Base-by-base conservation (phyloP, 2,329 filamentous ascomycete species). In the Talaromyces sp. region DNA sequence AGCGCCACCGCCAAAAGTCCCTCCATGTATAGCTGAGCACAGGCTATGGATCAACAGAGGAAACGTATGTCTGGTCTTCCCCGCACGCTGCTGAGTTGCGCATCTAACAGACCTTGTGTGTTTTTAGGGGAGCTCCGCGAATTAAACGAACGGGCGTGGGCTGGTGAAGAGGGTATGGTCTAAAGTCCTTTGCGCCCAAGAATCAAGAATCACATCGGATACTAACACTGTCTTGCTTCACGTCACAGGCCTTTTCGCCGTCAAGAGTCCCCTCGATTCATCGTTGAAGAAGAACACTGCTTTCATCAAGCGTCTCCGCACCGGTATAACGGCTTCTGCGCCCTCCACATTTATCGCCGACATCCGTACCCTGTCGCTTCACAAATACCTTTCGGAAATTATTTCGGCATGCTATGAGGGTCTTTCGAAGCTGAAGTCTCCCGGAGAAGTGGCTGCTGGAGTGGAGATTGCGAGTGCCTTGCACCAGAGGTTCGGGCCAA, bases 241-340 rank as follows among this genome's bases (percentile, higher is more conserved):
- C 53, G 58, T 56, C 52, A 35, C 66, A 96, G 92, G 90, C 80
- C 79, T 96, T 64, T 91, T 96, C 71, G 78, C 85, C 58, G 87
- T 95, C 67, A 87, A 86, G 75, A 84, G 85, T 71, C 89, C 90
- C 31, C 88, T 98, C 71, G 93, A 98, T 76, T 96, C 93, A 57
- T 95, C 93, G 56, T 83, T 98, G 75, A 97, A 96, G 80, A 98
- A 97, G 81, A 98, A 98, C 70, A 98, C 93, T 4, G 92, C 93
- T 66, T 97, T 98, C 75, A 98, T 98, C 73, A 97, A 96, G 78
- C 91, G 93, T 70, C 83, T 98, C 59, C 90, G 93, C 68, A 97
- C 93, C 61, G 90, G 91, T 62, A 88, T 98, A 64, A 93, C 89
- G 64, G 80, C 90, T 55, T 82, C 91, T 60, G 90, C 89, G 59